Percentiles rank a stretch among this genome's conserved stretches.
These are phyloP conservation scores for Paxillus involutus DNA, from an alignment of 768 basidiomycete genomes.

Conservation along the genomic window DNA sequence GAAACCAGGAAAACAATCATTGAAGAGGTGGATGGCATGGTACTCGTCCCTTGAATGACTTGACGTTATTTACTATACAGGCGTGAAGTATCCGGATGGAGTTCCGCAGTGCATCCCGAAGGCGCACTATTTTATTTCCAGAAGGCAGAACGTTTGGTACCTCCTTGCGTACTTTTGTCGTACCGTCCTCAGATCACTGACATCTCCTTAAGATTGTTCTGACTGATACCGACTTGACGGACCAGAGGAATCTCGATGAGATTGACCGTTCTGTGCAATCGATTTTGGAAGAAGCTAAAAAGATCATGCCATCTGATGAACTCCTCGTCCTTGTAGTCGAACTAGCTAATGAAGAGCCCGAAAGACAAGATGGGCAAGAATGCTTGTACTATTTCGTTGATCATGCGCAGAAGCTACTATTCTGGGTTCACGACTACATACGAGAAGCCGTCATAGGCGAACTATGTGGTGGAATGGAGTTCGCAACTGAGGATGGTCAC, in stretches of 20 bases:
- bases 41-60: background rate
- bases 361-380: background rate
- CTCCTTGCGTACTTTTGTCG: background rate
- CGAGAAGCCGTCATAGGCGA: background rate
- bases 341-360: conserved; percentile 3
- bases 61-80: background rate
- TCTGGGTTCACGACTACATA: conserved; percentile 6
- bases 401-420: conserved; percentile 1
- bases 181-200: background rate
- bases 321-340: background rate
- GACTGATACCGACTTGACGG: conserved; percentile 8
- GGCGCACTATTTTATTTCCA: conserved; percentile 21
- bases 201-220: background rate
- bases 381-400: conserved; percentile 9
- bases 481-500: conserved; percentile 1
- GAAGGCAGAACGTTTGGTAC: conserved; percentile 23
- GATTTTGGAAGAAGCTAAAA: background rate
- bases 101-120: conserved; percentile 25
- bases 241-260: background rate
- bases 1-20: background rate
- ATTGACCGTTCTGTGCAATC: background rate
- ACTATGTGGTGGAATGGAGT: conserved; percentile 1
- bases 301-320: background rate
- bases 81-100: background rate
- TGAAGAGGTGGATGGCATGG: background rate